Evolutionary conservation across 2,329 filamentous ascomycete species (phyloP), one percentile per base, ranked within the genome.

Genomic region (Aspergillus tanneri): DNA sequence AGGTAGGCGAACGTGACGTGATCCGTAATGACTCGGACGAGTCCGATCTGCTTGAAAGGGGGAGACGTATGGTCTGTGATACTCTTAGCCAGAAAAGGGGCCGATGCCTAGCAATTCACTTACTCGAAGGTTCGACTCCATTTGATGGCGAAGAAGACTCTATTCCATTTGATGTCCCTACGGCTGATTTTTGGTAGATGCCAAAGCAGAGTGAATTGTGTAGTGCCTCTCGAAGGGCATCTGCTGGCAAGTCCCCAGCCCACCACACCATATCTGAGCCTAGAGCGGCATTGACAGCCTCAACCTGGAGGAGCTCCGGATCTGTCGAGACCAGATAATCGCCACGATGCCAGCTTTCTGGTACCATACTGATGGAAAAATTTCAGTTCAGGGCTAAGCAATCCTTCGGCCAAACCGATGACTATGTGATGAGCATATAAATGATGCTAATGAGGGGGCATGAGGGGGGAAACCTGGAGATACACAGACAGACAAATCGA

Each of bases 241-340:
- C 27, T 3, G 18, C 25, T 22, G 40, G 40, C 10, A 43, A 18
- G 4, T 18, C 25, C 3, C 18, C 16, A 9, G 40, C 27, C 40
- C 40, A 43, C 16, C 22, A 32, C 9, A 43, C 18, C 16, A 21
- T 21, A n/a, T 43, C 40, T 8, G 24, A 32, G 19, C 18, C 40
- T 11, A 43, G 22, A n/a, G 25, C 25, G 2, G 25, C 24, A 23
- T 43, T 43, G 27, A 43, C 18, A 11, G 25, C 28, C 10, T 18
- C 18, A 27, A 43, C 11, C 18, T 18, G 22, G 27, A 43, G 25
- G 5, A 43, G 40, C 4, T 18, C 11, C 5, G 12, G 16, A 12
- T 43, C 40, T n/a, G 40, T 43, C n/a, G 40, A 43, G 27, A 43
- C 22, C 10, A 32, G 24, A 32, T 32, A 43, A 5, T 43, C 25